Evolutionary conservation across 2,329 filamentous ascomycete species (phyloP), one percentile per base, ranked within the genome.

Genomic region (Purpureocillium lavendulum): DNA sequence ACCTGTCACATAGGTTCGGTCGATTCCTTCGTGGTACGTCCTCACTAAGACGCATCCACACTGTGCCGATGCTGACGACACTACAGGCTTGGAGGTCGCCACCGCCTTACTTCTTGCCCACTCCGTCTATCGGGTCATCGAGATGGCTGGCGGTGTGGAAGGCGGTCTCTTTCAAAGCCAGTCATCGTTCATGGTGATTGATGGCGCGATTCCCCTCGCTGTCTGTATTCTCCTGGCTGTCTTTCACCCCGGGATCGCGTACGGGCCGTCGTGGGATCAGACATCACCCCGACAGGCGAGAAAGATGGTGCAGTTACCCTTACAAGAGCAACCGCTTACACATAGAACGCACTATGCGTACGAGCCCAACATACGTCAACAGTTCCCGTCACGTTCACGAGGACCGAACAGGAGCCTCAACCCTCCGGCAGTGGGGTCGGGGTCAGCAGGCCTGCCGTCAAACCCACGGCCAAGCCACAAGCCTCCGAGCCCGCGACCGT

Each of bases 1-100:
- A 71, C 45, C 56, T 55, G 8, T 68, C 68, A 2, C 40, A 50
- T 0, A 52, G 54, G 6, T 75, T 73, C 47, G 66, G 56, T 38
- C 51, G 53, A 4, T 71, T 70, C 32, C 52, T 73, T 4, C 47
- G 66, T 38, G 59, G 71, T 75, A 60, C 44, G 11, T 33, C 8
- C 10, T 2, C 32, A 17, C 5, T 26, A 10, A 10, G 21, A 10
- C 5, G 21, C 21, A 26, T 26, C 21, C 5, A 26, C 21, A 26
- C 5, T 29, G 7, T 29, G 13, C 7, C 14, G 17, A 14, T 28
- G 2, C 13, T 26, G 29, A 36, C 11, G 11, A n/a, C 24, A 9
- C 10, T 4, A 3, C 15, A 70, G 67, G 53, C 29, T 48, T 63
- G 35, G 64, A 70, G 40, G 24, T 58, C 5, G 52, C 62, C 9